Evolutionary conservation across 345 rosid species (phyloP), one percentile per base, ranked within the genome.

Genomic region (Lepidium aucheri): DNA sequence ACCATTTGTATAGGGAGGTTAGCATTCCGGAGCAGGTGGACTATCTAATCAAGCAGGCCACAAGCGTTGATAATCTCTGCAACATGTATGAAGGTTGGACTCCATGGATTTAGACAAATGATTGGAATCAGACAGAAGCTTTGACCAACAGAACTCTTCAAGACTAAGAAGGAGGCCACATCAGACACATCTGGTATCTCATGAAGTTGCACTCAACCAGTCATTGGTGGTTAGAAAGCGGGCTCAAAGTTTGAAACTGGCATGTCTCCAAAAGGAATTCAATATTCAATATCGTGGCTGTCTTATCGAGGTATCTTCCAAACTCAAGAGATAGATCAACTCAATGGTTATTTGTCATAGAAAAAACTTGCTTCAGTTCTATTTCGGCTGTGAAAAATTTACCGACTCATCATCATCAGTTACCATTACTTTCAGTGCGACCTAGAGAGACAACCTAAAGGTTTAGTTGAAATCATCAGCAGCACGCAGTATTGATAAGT

Each of bases 71-170:
- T 74, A 87, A 85, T 67, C 95, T 92, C 67, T 87, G 98, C 91
- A 92, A 88, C 82, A 92, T 92, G 98, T 87, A 92, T 49, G 98
- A 92, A 80, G 98, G 95, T 64, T 92, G 98, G 98, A 92, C 95
- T 13, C 95, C 98, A n/a, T 87, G 96, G 98, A 92, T 89, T 80
- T 92, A 71, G 63, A 55, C 4, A 47, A 49, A 55, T 8, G 40
- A 15, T 54, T 45, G 17, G 3, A 53, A 53, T 62, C 68, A 43
- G 49, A 43, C 39, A 16, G 15, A 59, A 42, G 46, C 53, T 70
- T 28, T 53, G 10, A 70, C 63, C 68, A 16, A 62, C 63, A 53
- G 3, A 26, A 13, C 8, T 12, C 41, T 30, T 24, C 63, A 54
- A 53, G 41, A 43, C 33, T 36, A 46, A 26, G 52, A 46, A 26